Evolutionary conservation across 139 green algal genomes (phyloP), one percentile per base, ranked within the genome.

Genomic region (Chlorokybus atmophyticus): DNA sequence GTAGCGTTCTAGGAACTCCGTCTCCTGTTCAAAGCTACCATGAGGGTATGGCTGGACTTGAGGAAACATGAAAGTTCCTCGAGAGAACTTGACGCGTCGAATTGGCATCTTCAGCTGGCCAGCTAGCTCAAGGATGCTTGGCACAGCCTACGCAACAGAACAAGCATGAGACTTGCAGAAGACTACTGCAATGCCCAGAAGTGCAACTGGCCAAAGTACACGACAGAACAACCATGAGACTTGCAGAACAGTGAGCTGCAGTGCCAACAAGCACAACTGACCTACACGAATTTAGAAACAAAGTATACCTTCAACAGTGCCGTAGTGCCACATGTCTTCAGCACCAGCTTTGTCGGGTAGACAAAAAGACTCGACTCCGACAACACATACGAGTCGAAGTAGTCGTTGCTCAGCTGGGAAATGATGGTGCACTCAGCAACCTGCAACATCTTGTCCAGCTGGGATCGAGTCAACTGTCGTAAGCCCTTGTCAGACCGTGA

Each of bases 271-370:
- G n/a, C n/a, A n/a, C n/a, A n/a, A n/a, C n/a, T n/a, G n/a, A n/a
- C n/a, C n/a, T n/a, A n/a, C n/a, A n/a, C n/a, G n/a, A n/a, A 23
- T 44, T 44, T 17, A 44, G 17, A 17, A 44, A 44, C 14, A 44
- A 14, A 44, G 17, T 17, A 30, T 21, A 17, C 44, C 55, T 75
- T 64, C 32, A 97, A 79, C 32, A 97, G 81, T 50, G 73, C 70
- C 21, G 92, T 99, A 55, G 85, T 97, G 54, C 92, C 92, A 71
- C 92, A 99, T 0, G 92, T 99, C 80, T 99, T 99, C 24, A 99
- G 76, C 2, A 98, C 79, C 47, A 88, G 78, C 66, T 79, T 87
- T 55, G 57, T 69, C 2, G 85, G 77, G 65, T 91, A 94, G n/a
- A 99, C 81, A 70, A 99, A 99, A 30, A 97, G 75, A 50, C 66